These are phyloP conservation scores for Taxillus chinensis DNA, from an alignment of 164 flowering plant species.

Conservation along the genomic window DNA sequence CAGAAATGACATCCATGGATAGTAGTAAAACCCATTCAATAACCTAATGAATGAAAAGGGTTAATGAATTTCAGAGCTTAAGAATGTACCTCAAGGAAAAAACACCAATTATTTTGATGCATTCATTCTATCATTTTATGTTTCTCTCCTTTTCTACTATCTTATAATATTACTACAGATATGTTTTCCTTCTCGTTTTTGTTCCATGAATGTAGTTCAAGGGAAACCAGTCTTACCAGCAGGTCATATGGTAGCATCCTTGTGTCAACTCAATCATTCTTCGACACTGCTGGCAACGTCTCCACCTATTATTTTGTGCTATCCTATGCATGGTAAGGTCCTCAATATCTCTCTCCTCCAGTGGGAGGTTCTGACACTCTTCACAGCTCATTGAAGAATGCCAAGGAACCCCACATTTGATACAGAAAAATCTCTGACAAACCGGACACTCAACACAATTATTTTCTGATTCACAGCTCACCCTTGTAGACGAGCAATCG, in stretches of 20 bases:
- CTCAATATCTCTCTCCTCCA: conserved; percentile 61
- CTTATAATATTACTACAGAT: background rate
- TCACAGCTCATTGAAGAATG: conserved; percentile 72
- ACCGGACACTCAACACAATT: conserved; percentile 66
- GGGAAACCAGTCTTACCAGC: conserved; percentile 47
- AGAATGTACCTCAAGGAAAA: no score
- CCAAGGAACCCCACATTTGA: conserved; percentile 82
- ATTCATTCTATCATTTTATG: background rate
- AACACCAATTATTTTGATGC: no score
- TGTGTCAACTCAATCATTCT: conserved; percentile 73
- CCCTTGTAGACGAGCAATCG: conserved; percentile 49
- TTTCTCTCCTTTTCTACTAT: background rate
- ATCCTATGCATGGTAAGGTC: conserved; percentile 55
- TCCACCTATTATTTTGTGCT: conserved; percentile 62
- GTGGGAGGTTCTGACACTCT: conserved; percentile 61
- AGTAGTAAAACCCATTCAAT: no score
- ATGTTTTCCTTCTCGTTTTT: background rate
- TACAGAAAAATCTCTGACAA: conserved; percentile 63
- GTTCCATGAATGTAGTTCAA: background rate
- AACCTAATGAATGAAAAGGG: no score
- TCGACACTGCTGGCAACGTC: conserved; percentile 79
- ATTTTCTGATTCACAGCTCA: conserved; percentile 46
- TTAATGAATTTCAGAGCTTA: no score
- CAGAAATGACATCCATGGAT: no score
- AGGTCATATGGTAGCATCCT: conserved; percentile 84